phyloP scores from a whole-genome alignment of 441 rosid genomes.

The Erodium chrysanthum region DNA sequence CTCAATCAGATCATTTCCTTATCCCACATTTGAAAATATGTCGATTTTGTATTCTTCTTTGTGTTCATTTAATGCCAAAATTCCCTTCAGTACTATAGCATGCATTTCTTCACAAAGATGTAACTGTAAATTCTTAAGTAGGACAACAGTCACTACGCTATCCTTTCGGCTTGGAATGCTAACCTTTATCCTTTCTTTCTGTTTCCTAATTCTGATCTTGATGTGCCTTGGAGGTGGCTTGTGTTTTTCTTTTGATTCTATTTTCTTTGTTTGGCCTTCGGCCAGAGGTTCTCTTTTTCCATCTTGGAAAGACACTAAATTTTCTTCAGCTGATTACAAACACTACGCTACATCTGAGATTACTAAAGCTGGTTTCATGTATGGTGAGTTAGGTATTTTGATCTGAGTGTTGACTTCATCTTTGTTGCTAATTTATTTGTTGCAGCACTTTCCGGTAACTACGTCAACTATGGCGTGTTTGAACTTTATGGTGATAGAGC shows the following conservation, averaged over 20 bases:
- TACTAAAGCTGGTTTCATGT: background rate
- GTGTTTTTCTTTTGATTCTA: no score
- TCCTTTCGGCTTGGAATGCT: no score
- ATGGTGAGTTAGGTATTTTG: background rate
- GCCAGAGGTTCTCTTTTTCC: no score
- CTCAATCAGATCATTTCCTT: background rate
- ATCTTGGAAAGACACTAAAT: no score
- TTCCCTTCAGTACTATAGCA: background rate
- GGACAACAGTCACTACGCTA: no score
- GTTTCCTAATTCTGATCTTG: no score
- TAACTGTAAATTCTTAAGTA: background rate
- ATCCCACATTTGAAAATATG: background rate
- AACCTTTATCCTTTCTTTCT: no score
- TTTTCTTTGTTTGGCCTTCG: no score
- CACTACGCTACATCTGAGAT: background rate
- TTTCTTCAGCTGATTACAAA: no score
- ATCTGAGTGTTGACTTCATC: background rate
- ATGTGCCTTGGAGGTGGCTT: no score
- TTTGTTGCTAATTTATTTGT: slow-evolving; percentile 13
- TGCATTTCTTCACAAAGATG: background rate
- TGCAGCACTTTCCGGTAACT: slow-evolving; percentile 91
- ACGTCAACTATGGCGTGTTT: slow-evolving; percentile 94
- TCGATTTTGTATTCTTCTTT: background rate
- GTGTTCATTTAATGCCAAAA: background rate
- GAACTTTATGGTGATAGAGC: slow-evolving; percentile 99